A percentile compares a stretch with the other conserved stretches of the same genome.
phyloP scores from a whole-genome alignment of 2,329 filamentous ascomycete genomes.

The Botryotinia narcissicola region DNA sequence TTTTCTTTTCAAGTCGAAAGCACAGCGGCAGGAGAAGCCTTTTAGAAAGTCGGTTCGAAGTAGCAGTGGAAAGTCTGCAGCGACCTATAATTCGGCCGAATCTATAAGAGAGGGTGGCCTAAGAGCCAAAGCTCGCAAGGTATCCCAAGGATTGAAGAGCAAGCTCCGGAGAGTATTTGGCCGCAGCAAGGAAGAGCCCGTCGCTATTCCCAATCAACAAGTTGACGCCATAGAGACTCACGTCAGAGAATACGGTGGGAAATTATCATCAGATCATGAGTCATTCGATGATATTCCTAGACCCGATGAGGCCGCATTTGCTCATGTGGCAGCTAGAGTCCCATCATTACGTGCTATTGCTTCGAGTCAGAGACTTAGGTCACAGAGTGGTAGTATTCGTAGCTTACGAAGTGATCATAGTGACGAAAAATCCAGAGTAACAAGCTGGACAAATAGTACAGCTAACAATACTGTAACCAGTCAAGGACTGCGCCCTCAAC shows the following conservation, averaged over 20 bases:
- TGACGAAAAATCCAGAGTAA: conserved; percentile 62
- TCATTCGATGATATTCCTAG: conserved; percentile 39
- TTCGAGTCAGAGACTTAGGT: conserved; percentile 48
- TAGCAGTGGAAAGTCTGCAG: conserved; percentile 42
- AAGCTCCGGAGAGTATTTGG: conserved; percentile 60
- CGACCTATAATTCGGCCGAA: conserved; percentile 29
- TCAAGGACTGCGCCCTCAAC: conserved; percentile 29
- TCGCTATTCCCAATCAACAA: conserved; percentile 50
- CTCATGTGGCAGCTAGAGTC: conserved; percentile 48
- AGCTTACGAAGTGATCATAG: conserved; percentile 44
- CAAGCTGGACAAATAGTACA: conserved; percentile 66
- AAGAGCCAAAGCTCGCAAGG: conserved; percentile 55
- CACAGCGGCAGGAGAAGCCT: conserved; percentile 33
- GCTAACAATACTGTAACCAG: conserved; percentile 52
- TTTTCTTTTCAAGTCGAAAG: conserved; percentile 45
- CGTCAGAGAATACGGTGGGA: conserved; percentile 31
- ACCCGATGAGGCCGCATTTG: conserved; percentile 47
- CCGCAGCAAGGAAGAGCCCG: conserved; percentile 40
- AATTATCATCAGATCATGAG: conserved; percentile 35
- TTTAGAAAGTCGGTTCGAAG: conserved; percentile 52
- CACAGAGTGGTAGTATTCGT: conserved; percentile 55
- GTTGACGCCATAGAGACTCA: conserved; percentile 45
- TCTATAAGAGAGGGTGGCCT: conserved; percentile 41
- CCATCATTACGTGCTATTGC: conserved; percentile 51
- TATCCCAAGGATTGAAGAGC: conserved; percentile 59